Evolutionary conservation across 495 filamentous ascomycete species (phyloP).

Genomic region (Xylaria castorea): DNA sequence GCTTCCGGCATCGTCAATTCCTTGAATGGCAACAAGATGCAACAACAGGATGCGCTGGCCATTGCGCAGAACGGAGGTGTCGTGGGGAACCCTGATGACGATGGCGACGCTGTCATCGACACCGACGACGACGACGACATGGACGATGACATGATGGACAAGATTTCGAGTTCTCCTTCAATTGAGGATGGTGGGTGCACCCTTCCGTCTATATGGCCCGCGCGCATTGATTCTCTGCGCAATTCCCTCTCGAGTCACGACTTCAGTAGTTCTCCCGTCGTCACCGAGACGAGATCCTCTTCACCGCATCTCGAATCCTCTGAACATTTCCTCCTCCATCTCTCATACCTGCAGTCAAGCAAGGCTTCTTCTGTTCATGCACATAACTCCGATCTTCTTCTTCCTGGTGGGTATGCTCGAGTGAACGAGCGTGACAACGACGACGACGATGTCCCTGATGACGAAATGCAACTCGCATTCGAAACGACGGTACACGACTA

Average conservation of each 20-base stretch:
- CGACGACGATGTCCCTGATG: slow-evolving; percentile 31
- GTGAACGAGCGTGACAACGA: slow-evolving; percentile 38
- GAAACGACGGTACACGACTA: slow-evolving; percentile 30
- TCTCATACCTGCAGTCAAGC: slow-evolving; percentile 43
- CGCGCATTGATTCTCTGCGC: slow-evolving; percentile 49
- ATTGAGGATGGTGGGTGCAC: slow-evolving; percentile 94
- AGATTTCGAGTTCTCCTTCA: slow-evolving; percentile 96
- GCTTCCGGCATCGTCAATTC: slow-evolving; percentile 55
- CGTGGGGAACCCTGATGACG: slow-evolving; percentile 64
- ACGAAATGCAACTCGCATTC: slow-evolving; percentile 29
- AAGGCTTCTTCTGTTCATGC: slow-evolving; percentile 43
- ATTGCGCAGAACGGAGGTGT: slow-evolving; percentile 61
- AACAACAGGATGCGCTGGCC: slow-evolving; percentile 60
- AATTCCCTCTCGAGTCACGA: slow-evolving; percentile 38
- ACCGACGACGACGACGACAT: slow-evolving; percentile 72
- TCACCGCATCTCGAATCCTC: slow-evolving; percentile 61
- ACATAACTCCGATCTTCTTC: slow-evolving; percentile 63
- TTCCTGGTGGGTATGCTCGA: slow-evolving; percentile 63
- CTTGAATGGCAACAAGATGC: slow-evolving; percentile 53
- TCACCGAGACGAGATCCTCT: slow-evolving; percentile 53
- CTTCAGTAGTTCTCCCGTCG: slow-evolving; percentile 35
- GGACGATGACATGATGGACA: slow-evolving; percentile 95
- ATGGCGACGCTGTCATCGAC: slow-evolving; percentile 72
- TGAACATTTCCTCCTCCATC: slow-evolving; percentile 52
- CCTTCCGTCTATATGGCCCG: slow-evolving; percentile 46